Base-by-base conservation (phyloP, 371 early-diverging fungal genomes). In the Apophysomyces sp. region DNA sequence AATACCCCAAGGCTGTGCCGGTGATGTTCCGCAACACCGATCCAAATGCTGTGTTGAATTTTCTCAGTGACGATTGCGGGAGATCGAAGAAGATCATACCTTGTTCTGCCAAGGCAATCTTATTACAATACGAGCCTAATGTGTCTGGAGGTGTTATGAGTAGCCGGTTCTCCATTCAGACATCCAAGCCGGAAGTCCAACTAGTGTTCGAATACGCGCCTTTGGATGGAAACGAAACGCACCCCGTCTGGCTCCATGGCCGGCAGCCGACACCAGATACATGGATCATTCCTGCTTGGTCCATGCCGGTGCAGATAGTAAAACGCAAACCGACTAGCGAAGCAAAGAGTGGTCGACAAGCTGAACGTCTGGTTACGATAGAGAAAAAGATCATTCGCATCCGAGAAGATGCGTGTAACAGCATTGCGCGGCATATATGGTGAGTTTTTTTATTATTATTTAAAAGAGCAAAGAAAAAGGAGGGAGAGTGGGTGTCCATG, bases 401-500 rank as follows among this genome's bases (percentile, higher is more conserved):
- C 13, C 49, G 69, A 18, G 82, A 81, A 64, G 75, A 76, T 63
- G 67, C 70, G 11, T 63, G 62, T 13, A 66, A 76, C 29, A 78
- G 75, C 11, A 78, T 81, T 28, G 82, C 75, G 7, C 39, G 76
- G 29, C 82, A 81, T 65, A 63, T 81, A 36, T 81, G 82, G 73
- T 80, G 65, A 18, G 57, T 21, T 34, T n/a, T n/a, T n/a, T n/a
- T n/a, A n/a, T n/a, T n/a, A n/a, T n/a, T n/a, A n/a, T n/a, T n/a
- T n/a, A n/a, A n/a, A 13, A 34, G 34, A 34, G 4, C 28, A 16
- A 36, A 52, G 6, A 26, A 55, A 34, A 49, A 24, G 15, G 12
- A 0, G 6, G 16, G 13, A 55, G 8, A 21, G 18, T 6, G 26
- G 12, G 6, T 21, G 27, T 18, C 37, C 13, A 3, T 34, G n/a